Conservation (phyloP, 2,329 filamentous ascomycete species). For the Cordyceps tenuipes region DNA sequence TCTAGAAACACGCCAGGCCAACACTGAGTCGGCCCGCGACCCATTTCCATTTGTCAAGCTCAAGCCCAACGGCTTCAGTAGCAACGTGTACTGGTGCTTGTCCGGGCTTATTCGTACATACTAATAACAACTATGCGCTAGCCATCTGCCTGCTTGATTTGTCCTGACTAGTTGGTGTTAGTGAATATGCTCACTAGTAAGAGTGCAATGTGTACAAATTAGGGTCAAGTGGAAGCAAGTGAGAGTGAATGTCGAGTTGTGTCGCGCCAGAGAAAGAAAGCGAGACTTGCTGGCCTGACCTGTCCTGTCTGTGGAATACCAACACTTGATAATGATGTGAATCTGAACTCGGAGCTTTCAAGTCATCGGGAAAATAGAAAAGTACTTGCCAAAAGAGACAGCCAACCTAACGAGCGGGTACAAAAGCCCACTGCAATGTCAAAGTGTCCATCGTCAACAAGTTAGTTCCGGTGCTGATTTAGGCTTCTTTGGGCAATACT, state of each 20-base stretch:
- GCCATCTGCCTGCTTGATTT: neutral
- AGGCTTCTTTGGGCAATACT: conserved; percentile 8
- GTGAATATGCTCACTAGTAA: neutral
- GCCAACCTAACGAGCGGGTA: neutral
- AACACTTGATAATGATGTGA: no score
- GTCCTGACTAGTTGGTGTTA: neutral
- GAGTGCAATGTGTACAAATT: neutral
- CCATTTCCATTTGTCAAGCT: conserved; percentile 8
- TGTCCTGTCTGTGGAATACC: no score
- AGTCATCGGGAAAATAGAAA: no score
- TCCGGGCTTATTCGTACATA: conserved; percentile 2
- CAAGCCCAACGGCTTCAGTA: neutral
- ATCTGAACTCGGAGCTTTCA: no score
- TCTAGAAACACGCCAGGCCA: conserved; percentile 3
- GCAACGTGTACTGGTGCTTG: neutral
- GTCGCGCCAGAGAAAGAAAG: neutral
- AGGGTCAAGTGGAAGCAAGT: neutral
- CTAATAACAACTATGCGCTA: no score
- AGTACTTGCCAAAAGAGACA: no score
- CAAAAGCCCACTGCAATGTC: no score
- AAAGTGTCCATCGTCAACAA: neutral
- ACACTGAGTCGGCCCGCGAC: neutral
- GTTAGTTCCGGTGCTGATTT: conserved; percentile 6
- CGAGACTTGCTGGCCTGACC: no score
- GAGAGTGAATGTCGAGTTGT: neutral